These are phyloP conservation scores for Lactarius tabidus DNA, from an alignment of 768 basidiomycete species.

Conservation along the genomic window DNA sequence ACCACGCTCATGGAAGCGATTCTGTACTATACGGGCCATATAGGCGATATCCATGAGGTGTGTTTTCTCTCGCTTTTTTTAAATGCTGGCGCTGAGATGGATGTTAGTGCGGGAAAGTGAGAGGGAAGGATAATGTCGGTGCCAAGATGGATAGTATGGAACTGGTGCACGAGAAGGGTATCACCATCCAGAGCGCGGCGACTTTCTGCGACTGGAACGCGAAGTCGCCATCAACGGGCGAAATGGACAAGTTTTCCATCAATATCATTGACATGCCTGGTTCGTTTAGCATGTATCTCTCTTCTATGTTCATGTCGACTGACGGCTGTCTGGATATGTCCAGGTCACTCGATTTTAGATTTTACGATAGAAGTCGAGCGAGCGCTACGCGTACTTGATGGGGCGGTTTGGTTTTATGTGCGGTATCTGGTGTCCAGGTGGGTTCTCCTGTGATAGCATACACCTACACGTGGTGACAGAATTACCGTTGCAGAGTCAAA, in stretches of 20 bases:
- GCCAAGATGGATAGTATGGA: constrained; percentile 99
- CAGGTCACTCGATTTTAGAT: constrained; percentile 98
- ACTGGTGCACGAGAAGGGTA: constrained; percentile 96
- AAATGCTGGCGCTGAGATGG: background rate
- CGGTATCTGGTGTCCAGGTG: constrained; percentile 94
- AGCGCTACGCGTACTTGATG: constrained; percentile 92
- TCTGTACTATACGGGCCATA: constrained; percentile 93
- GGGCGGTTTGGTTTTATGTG: constrained; percentile 92
- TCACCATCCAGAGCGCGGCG: constrained; percentile 98
- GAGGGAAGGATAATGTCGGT: constrained; percentile 92
- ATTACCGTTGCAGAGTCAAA: constrained; percentile 68
- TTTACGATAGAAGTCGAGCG: constrained; percentile 99
- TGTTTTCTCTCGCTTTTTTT: constrained; percentile 32
- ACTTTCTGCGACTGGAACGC: constrained; percentile 98
- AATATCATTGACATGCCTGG: constrained; percentile 99
- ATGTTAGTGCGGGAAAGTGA: constrained; percentile 49
- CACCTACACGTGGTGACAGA: background rate
- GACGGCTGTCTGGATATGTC: background rate
- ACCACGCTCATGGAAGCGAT: constrained; percentile 96
- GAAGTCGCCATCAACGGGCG: constrained; percentile 52
- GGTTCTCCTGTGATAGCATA: constrained; percentile 22
- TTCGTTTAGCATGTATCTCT: constrained; percentile 30
- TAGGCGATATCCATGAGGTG: constrained; percentile 95
- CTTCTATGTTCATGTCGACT: background rate
- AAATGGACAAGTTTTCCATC: constrained; percentile 80